Percentiles rank a stretch among this genome's conserved stretches.
These are phyloP conservation scores for Endothia cerciana DNA, from an alignment of 2,329 filamentous ascomycete genomes.

Conservation along the genomic window DNA sequence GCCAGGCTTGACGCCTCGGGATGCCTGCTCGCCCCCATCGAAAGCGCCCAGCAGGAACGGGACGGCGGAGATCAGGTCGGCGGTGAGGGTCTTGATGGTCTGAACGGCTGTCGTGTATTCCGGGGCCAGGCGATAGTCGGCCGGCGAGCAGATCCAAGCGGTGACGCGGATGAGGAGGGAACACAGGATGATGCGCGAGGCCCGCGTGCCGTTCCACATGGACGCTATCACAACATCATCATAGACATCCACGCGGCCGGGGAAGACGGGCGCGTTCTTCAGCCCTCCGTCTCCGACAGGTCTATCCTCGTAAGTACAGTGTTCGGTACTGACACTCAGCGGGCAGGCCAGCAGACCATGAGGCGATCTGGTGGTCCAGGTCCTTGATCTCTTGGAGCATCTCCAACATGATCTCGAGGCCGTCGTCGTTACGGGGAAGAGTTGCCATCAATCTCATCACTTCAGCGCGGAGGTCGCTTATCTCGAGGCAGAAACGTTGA, in stretches of 20 bases:
- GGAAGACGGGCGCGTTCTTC: constrained; percentile 56
- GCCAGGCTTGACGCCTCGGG: constrained; percentile 50
- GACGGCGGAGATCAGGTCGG: constrained; percentile 62
- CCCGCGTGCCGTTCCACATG: constrained; percentile 59
- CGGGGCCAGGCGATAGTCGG: constrained; percentile 65
- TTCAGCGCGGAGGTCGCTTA: constrained; percentile 58
- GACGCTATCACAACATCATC: constrained; percentile 60
- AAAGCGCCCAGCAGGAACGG: constrained; percentile 58
- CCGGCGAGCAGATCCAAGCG: constrained; percentile 62
- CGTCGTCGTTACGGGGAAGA: constrained; percentile 50
- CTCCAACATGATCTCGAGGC: constrained; percentile 54
- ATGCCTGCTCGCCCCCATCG: background rate
- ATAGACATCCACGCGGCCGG: constrained; percentile 63
- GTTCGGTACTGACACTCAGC: constrained; percentile 54
- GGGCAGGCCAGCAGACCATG: constrained; percentile 56
- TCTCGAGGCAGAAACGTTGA: constrained; percentile 56
- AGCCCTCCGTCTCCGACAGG: constrained; percentile 54
- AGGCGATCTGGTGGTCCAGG: constrained; percentile 57
- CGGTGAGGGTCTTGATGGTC: constrained; percentile 55
- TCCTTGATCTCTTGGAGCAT: constrained; percentile 56
- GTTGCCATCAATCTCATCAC: constrained; percentile 54
- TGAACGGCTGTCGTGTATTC: constrained; percentile 61
- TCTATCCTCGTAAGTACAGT: constrained; percentile 59
- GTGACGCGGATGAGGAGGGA: constrained; percentile 61
- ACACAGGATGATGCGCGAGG: constrained; percentile 57